Evolutionary conservation across 2,329 filamentous ascomycete genomes (phyloP), one percentile per base, ranked within the genome.

Genomic region (Botrytis squamosa): DNA sequence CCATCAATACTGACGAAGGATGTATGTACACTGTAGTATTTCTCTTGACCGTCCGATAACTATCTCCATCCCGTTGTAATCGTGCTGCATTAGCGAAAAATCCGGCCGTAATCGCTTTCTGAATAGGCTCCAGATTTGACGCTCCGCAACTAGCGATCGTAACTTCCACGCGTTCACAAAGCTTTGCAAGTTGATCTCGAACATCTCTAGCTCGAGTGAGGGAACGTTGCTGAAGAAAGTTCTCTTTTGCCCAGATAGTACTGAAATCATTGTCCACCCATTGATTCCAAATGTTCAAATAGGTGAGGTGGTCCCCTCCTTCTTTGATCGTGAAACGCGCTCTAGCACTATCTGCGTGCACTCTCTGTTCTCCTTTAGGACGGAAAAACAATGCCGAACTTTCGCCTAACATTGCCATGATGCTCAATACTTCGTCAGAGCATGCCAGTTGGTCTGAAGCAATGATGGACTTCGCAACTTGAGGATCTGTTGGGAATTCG

Each of bases 71-170:
- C 66, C 93, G 88, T 81, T 96, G 92, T 72, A 99, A 84, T 4
- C 94, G 86, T 1, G 95, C 95, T 0, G 95, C 94, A 81, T 98
- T 97, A 29, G 93, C 91, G 86, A 98, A 98, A 87, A 97, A 99
- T 1, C 95, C 96, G 0, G 94, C 91, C 0, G 94, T 95, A 71
- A 99, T 88, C 20, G 95, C 92, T 75, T 97, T 95, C 80, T 95
- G 92, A 78, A 98, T 94, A 0, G 94, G 92, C 8, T 89, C 84
- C 29, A 94, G 83, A 81, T 98, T 94, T 69, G 85, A 86, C 2
- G 90, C 86, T 7, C 94, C 94, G 76, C 87, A 90, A 20, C 88
- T 88, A 1, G 90, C 92, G 3, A 89, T 88, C 0, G 88, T 87
- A 8, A 98, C 92, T 82, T 98, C 96, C 40, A 98, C 94, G 5